phyloP scores from a whole-genome alignment of 2,329 filamentous ascomycete species.

The Sporothrix inflata region DNA sequence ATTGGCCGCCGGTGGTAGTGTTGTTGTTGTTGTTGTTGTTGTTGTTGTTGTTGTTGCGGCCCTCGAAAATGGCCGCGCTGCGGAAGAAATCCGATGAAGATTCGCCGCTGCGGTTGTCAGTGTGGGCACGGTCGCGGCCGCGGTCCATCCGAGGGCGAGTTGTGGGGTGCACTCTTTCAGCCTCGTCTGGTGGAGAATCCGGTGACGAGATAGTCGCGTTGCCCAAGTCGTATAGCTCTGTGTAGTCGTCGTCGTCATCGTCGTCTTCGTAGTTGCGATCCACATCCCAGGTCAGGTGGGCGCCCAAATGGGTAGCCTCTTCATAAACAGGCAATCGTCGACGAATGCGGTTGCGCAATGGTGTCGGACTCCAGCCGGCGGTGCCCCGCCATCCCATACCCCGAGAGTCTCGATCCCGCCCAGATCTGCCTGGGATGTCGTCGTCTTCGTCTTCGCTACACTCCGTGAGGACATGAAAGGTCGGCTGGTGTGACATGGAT shows the following conservation, averaged over 20 bases:
- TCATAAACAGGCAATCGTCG: conserved; percentile 7
- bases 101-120: conserved; percentile 46
- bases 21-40: neutral
- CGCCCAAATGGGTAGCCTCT: conserved; percentile 13
- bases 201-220: conserved; percentile 26
- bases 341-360: conserved; percentile 23
- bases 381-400: neutral
- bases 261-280: neutral
- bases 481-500: conserved; percentile 44
- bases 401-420: neutral
- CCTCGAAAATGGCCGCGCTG: conserved; percentile 26
- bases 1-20: neutral
- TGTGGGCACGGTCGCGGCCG: conserved; percentile 40
- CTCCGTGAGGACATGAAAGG: conserved; percentile 61
- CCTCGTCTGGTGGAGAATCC: conserved; percentile 9
- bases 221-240: conserved; percentile 28
- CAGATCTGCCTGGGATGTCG: conserved; percentile 30
- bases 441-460: conserved; percentile 64
- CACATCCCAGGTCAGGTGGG: conserved; percentile 24
- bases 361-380: conserved; percentile 30
- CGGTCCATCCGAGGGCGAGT: conserved; percentile 29
- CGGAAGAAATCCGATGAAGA: conserved; percentile 32
- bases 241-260: conserved; percentile 30
- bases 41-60: neutral
- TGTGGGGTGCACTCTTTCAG: conserved; percentile 21